These are phyloP conservation scores for Solanum medicagineum DNA, from an alignment of 257 asterid genomes.

Conservation along the genomic window DNA sequence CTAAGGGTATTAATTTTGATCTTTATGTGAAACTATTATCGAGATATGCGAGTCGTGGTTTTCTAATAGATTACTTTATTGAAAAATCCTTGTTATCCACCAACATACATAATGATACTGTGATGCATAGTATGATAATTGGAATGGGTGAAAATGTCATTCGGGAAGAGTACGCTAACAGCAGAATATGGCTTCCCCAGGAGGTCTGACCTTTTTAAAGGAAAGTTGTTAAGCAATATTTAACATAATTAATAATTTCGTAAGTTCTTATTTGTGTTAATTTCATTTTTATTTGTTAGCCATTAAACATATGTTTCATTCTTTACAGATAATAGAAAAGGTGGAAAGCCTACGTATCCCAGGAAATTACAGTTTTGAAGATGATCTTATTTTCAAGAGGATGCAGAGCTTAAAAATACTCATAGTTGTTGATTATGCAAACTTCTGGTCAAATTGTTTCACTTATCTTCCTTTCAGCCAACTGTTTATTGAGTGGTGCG, in stretches of 20 bases:
- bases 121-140: background rate
- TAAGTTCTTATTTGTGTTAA: background rate
- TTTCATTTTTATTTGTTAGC: background rate
- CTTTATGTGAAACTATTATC: rapidly evolving
- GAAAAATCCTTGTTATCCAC: background rate
- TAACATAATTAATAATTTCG: background rate
- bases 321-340: background rate
- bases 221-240: background rate
- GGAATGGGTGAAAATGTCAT: background rate
- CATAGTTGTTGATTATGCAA: background rate
- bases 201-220: background rate
- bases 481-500: rapidly evolving
- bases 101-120: rapidly evolving
- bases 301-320: background rate
- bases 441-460: background rate
- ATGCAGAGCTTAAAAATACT: background rate
- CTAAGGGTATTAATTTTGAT: background rate
- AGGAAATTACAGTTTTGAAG: too few species aligned
- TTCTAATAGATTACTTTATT: background rate
- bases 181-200: background rate
- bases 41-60: background rate
- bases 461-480: background rate
- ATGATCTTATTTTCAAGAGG: background rate
- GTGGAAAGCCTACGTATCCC: background rate
- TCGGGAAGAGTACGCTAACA: background rate